These are phyloP conservation scores for Verticillium tricorpus DNA, from an alignment of 2,329 filamentous ascomycete genomes.

Conservation along the genomic window DNA sequence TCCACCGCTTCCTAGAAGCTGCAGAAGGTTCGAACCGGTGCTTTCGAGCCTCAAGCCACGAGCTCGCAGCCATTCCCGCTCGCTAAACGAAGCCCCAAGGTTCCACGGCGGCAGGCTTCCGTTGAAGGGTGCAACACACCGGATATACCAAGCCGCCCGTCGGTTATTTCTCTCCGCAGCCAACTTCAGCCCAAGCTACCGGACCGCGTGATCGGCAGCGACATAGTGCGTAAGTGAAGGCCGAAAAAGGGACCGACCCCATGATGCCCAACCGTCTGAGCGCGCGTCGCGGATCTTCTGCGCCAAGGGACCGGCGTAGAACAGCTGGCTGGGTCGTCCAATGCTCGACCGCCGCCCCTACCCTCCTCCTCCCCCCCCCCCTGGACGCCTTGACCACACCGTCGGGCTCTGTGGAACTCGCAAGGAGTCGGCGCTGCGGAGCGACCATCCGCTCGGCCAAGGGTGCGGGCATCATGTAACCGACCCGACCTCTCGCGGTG, in stretches of 20 bases:
- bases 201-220: neutral
- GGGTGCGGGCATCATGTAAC: neutral
- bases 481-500: neutral
- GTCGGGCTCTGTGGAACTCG: neutral
- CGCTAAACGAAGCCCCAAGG: neutral
- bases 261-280: neutral
- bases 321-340: neutral
- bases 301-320: neutral
- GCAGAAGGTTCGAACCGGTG: neutral
- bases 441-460: neutral
- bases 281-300: neutral
- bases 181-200: neutral
- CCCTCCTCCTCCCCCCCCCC: neutral
- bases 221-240: neutral
- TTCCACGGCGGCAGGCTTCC: neutral
- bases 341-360: neutral
- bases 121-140: neutral
- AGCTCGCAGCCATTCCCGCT: neutral
- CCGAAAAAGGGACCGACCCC: neutral
- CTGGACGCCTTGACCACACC: neutral
- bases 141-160: neutral
- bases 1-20: neutral
- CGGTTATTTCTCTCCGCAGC: neutral
- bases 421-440: neutral
- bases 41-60: neutral